Evolutionary conservation across 345 rosid species (phyloP), one percentile per base, ranked within the genome.

Genomic region (Hibiscus tridactylites): DNA sequence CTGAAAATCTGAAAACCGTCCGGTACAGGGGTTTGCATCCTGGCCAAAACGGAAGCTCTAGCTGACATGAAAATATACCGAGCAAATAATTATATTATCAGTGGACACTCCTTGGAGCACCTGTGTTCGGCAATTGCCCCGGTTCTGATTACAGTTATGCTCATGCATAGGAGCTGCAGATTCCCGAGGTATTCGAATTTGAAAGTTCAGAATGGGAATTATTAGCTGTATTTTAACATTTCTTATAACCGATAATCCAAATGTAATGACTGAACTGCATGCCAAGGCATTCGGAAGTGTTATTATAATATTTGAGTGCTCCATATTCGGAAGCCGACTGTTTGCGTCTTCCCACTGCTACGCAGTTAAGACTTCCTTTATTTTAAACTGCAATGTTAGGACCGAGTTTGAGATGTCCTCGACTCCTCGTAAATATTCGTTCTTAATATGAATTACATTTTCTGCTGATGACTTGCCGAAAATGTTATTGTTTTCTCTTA

Each of bases 101-200:
- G 95, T 1, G 96, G 98, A 8, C 98, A 88, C 75, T 92, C 92
- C 61, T 78, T 90, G 72, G 95, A 74, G 79, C 96, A 92, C 79
- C 73, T 90, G 75, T 86, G 88, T 80, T 84, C 87, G 7, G 92
- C 89, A 7, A 56, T 71, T 29, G 81, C 85, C 46, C 88, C 86
- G 33, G 72, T 84, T 74, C 71, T 90, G 70, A 86, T 90, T 11
- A 75, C 88, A n/a, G 15, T 87, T 29, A 92, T 92, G 98, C 96
- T 92, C 76, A 29, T 88, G 76, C 71, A 70, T 65, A 84, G 98
- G 80, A 81, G 75, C 77, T 65, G 80, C 37, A 87, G 78, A 77
- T 82, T 79, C 70, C 94, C 82, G 76, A 92, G 98, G 96, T 92
- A 85, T n/a, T 62, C 47, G 5, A 9, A 28, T 35, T 71, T 71